Evolutionary conservation across 345 rosid species (phyloP).

Genomic region (Camelina neglecta): DNA sequence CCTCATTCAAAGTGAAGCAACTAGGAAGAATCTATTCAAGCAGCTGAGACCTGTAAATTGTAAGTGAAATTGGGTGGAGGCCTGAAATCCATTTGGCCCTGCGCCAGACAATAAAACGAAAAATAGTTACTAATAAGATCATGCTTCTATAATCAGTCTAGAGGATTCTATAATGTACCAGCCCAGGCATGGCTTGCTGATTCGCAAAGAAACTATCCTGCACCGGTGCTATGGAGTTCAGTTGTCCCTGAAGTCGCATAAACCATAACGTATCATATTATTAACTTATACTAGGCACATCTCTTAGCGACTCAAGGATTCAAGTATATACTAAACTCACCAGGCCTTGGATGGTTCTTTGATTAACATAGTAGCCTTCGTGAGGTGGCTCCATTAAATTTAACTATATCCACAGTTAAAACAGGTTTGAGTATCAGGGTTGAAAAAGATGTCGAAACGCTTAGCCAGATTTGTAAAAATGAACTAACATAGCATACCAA

Average conservation of each 20-base stretch:
- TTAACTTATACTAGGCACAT: background rate
- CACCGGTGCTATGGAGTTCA: slow-evolving; percentile 51
- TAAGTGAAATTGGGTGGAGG: slow-evolving; percentile 59
- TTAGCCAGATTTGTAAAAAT: background rate
- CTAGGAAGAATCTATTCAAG: background rate
- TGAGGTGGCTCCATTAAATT: slow-evolving; percentile 76
- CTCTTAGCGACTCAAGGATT: background rate
- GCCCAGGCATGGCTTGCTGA: slow-evolving; percentile 61
- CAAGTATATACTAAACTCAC: slow-evolving; percentile 43
- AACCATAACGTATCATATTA: slow-evolving; percentile 6
- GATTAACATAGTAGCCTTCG: slow-evolving; percentile 65
- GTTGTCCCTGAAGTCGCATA: slow-evolving; percentile 53
- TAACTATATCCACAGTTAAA: slow-evolving; percentile 51
- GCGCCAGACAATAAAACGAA: background rate
- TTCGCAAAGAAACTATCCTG: slow-evolving; percentile 57
- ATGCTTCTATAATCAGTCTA: slow-evolving; percentile 2
- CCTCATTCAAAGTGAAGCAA: background rate
- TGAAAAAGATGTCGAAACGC: background rate
- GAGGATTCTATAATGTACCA: slow-evolving; percentile 47
- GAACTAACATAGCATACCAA: slow-evolving; percentile 45
- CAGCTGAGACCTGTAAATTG: slow-evolving; percentile 56
- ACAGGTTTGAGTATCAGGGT: slow-evolving; percentile 13
- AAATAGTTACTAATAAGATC: background rate
- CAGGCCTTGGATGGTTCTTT: slow-evolving; percentile 57
- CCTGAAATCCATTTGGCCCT: slow-evolving; percentile 69